Evolutionary conservation across 352 stramenopile genomes (phyloP), one percentile per base, ranked within the genome.

Genomic region (Halophytophthora batemanensis): DNA sequence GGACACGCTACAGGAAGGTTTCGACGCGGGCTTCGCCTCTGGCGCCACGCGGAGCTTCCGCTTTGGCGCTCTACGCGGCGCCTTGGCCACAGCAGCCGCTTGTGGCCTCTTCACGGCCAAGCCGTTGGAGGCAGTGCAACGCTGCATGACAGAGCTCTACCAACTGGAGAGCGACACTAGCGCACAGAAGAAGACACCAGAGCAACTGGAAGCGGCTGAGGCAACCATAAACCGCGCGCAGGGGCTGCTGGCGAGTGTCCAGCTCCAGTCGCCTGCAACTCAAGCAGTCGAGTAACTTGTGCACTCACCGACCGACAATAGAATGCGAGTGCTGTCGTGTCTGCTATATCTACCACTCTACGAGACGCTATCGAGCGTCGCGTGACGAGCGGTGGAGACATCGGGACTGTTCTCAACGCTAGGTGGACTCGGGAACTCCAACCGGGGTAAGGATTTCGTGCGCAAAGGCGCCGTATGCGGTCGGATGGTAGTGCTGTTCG

Each of bases 1-100:
- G 21, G 63, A 71, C 49, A 82, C 77, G 29, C 48, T 92, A 21
- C 82, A 92, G 56, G 42, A 78, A 51, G 82, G 82, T 28, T 92
- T 92, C 41, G 77, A 89, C 53, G 15, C 53, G 7, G 78, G 82
- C 1, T 92, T 87, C 18, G 43, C 50, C 21, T 15, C 42, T 7
- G 78, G 59, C 6, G 73, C 74, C 11, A 40, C 42, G 0, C 47
- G 63, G 1, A 74, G 58, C 50, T 84, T 77, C 59, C 56, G 59
- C 28, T 77, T 85, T 31, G 69, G 60, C 25, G 37, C 53, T 13
- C 43, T 92, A 38, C 78, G 79, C 3, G 82, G 82, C 2, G 61
- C 72, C 12, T 54, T 90, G 2, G 66, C 59, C 33, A 57, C 66
- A 14, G 66, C 70, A 0, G 35, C 39, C 0, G 54, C 50, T 1